Percentiles rank a stretch among this genome's conserved stretches.
phyloP scores from a whole-genome alignment of 2,329 filamentous ascomycete species.

The Acephala macrosclerotiorum region DNA sequence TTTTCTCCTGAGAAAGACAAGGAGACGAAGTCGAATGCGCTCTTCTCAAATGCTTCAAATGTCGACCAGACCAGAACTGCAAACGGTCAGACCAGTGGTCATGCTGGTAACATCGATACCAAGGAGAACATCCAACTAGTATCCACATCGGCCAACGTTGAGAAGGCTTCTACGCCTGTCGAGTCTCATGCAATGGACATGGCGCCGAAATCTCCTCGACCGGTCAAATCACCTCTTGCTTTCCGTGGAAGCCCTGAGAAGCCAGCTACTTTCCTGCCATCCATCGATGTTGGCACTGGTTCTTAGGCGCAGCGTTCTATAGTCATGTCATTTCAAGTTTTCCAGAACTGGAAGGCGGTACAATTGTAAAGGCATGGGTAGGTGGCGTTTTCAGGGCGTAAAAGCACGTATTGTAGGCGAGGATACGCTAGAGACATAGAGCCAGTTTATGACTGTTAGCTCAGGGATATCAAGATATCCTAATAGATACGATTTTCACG shows the following conservation, averaged over 20 bases:
- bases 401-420: constrained; percentile 7
- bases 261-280: constrained; percentile 43
- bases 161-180: background rate
- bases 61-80: background rate
- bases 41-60: constrained; percentile 14
- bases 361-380: constrained; percentile 20
- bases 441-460: background rate
- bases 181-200: constrained; percentile 13
- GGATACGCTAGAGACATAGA: constrained; percentile 11
- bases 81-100: background rate
- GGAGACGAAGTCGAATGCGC: background rate
- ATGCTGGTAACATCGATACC: constrained; percentile 4
- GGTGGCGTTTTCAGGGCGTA: constrained; percentile 13
- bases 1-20: constrained; percentile 20
- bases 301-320: background rate
- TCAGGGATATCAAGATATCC: background rate
- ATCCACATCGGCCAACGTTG: constrained; percentile 14
- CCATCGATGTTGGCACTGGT: constrained; percentile 37
- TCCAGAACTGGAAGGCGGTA: constrained; percentile 13
- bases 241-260: constrained; percentile 70
- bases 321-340: background rate
- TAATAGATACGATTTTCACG: background rate
- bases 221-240: constrained; percentile 50
- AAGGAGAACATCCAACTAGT: constrained; percentile 21
- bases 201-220: constrained; percentile 22